Evolutionary conservation across 768 basidiomycete genomes (phyloP).

Genomic region (Pleurotus salmoneostramineus): DNA sequence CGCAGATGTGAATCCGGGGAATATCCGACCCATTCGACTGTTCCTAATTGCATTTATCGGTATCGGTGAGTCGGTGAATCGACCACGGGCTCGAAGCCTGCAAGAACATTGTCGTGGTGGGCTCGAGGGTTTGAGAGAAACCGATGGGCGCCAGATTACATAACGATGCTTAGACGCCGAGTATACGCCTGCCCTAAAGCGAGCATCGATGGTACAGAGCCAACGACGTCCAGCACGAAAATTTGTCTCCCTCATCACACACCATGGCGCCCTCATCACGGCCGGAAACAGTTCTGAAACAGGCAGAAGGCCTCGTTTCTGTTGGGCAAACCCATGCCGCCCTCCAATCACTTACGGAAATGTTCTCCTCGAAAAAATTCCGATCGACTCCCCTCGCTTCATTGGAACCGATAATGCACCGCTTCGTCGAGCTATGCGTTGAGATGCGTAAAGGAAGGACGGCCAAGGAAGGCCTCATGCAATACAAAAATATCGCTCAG

Average conservation of each 20-base stretch:
- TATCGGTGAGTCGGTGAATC: no score
- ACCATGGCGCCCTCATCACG: constrained; percentile 88
- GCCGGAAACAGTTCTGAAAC: constrained; percentile 87
- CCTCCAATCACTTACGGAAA: constrained; percentile 84
- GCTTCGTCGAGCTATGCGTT: constrained; percentile 95
- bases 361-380: constrained; percentile 93
- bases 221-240: not conserved
- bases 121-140: no score
- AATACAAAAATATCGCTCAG: constrained; percentile 97
- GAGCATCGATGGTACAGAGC: not conserved
- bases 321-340: constrained; percentile 90
- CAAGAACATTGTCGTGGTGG: not conserved
- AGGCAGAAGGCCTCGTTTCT: constrained; percentile 90
- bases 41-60: no score
- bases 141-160: no score
- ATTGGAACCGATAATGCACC: constrained; percentile 93
- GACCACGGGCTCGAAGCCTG: no score
- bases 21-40: no score
- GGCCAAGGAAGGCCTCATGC: constrained; percentile 94
- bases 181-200: not conserved
- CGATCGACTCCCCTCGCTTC: constrained; percentile 83
- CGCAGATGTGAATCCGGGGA: no score
- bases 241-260: constrained; percentile 1
- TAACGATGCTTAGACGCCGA: no score
- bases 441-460: constrained; percentile 91